Evolutionary conservation across 768 basidiomycete genomes (phyloP).

Genomic region (Psilocybe subaeruginosa): DNA sequence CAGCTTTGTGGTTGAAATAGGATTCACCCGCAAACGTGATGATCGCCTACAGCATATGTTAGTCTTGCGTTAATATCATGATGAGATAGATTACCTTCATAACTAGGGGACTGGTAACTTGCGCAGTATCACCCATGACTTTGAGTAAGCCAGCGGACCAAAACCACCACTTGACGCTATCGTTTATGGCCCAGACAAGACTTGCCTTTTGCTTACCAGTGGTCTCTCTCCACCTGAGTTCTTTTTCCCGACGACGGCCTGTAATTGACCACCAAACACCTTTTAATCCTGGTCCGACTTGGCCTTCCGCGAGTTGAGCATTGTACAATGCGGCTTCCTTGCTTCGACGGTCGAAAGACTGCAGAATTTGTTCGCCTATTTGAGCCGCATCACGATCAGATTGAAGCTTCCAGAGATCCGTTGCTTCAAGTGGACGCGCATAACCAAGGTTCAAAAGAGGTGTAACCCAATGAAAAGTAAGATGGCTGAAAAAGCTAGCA

Average conservation of each 20-base stretch:
- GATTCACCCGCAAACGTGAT: conserved; percentile 70
- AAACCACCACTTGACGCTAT: conserved; percentile 77
- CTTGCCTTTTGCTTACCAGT: conserved; percentile 68
- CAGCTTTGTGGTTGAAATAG: conserved; percentile 46
- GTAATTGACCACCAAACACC: conserved; percentile 63
- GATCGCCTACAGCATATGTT: conserved; percentile 48
- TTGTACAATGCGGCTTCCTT: conserved; percentile 73
- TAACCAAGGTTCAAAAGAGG: conserved; percentile 76
- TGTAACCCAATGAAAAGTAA: conserved; percentile 80
- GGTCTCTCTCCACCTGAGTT: conserved; percentile 65
- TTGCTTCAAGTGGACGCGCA: conserved; percentile 75
- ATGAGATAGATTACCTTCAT: conserved; percentile 58
- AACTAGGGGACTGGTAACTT: conserved; percentile 74
- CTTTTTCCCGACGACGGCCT: conserved; percentile 53
- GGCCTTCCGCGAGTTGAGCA: conserved; percentile 62
- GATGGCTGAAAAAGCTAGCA: conserved; percentile 57
- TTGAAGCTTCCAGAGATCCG: conserved; percentile 82
- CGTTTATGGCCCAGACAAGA: conserved; percentile 71
- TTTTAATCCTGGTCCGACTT: conserved; percentile 58
- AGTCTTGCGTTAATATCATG: background rate
- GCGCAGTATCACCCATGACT: conserved; percentile 69
- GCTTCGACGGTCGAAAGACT: conserved; percentile 63
- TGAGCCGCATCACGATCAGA: conserved; percentile 57
- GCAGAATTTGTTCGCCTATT: conserved; percentile 65
- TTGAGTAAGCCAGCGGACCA: conserved; percentile 70